phyloP scores from a whole-genome alignment of 768 basidiomycete genomes.

The Lyophyllum shimeji region DNA sequence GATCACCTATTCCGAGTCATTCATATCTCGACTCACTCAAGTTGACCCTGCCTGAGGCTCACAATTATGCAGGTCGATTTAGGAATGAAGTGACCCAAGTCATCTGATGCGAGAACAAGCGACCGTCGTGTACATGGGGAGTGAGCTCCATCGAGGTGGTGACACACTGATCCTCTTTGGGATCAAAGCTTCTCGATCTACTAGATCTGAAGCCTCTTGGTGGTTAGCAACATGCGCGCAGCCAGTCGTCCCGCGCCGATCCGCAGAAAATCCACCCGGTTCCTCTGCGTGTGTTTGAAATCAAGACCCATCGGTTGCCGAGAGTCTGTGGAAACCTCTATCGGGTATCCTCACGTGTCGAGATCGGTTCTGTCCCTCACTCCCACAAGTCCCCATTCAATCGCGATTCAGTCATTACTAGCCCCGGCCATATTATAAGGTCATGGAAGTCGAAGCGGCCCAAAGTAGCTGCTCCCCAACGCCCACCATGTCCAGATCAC shows the following conservation, averaged over 20 bases:
- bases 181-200: slow-evolving; percentile 21
- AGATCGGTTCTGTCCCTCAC: slow-evolving; percentile 17
- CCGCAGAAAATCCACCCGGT: slow-evolving; percentile 36
- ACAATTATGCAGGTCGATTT: background rate
- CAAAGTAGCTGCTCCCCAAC: slow-evolving; percentile 11
- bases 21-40: background rate
- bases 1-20: background rate
- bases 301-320: slow-evolving; percentile 19
- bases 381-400: slow-evolving; percentile 23
- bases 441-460: slow-evolving; percentile 7
- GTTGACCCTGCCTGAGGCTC: slow-evolving; percentile 7
- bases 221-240: slow-evolving; percentile 29
- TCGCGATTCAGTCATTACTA: slow-evolving; percentile 25
- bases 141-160: background rate
- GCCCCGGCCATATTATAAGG: slow-evolving; percentile 22
- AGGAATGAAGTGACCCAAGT: background rate
- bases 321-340: slow-evolving; percentile 24
- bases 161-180: slow-evolving; percentile 6
- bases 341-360: slow-evolving; percentile 21
- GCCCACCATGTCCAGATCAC: slow-evolving; percentile 32
- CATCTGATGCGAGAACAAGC: slow-evolving; percentile 3
- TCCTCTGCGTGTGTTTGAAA: slow-evolving; percentile 25
- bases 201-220: slow-evolving; percentile 24
- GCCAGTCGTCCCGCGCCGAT: slow-evolving; percentile 29
- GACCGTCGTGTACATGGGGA: background rate